Evolutionary conservation across 257 asterid genomes (phyloP), one percentile per base, ranked within the genome.

Genomic region (Solanum medicagineum): DNA sequence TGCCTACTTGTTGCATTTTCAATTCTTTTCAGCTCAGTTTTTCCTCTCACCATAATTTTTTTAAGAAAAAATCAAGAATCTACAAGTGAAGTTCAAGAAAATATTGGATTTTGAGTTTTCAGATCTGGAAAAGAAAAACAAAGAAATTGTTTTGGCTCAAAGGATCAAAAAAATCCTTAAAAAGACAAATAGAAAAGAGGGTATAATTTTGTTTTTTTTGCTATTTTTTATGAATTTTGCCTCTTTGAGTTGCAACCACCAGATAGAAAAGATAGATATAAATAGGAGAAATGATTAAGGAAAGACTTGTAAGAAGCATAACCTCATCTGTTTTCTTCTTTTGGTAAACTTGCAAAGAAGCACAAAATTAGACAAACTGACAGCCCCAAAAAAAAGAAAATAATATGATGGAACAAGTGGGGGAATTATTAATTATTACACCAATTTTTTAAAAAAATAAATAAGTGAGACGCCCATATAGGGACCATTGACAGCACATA

Each of bases 1-100:
- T 91, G 95, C 59, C 95, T 85, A n/a, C 89, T 92, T 10, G 92
- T 91, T 24, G 90, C 85, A 81, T 92, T 92, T 71, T 92, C 94
- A 8, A 92, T 90, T 86, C 94, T 90, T 85, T 90, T 92, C 91
- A 91, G 26, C 90, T 91, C 81, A 51, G 91, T 91, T 79, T 92
- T 92, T 47, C 95, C 95, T 55, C 95, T 90, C 89, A 91, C 95
- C 95, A 92, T 92, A 12, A 12, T 16, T 45, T 42, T 40, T 15
- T 40, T 14, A 14, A 1, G 15, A 20, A 15, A 13, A 0, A 17
- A 77, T 5, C 22, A 79, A 49, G 47, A 79, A 9, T 70, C 57
- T 19, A 20, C 19, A 44, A 71, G 56, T 20, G 36, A 71, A 51
- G 26, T 1, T 75, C 62, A 77, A 51, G 83, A 77, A 69, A 69